Percentiles rank a stretch among this genome's conserved stretches.
These are phyloP conservation scores for Pogostemon cablin DNA, from an alignment of 257 asterid species.

Conservation along the genomic window DNA sequence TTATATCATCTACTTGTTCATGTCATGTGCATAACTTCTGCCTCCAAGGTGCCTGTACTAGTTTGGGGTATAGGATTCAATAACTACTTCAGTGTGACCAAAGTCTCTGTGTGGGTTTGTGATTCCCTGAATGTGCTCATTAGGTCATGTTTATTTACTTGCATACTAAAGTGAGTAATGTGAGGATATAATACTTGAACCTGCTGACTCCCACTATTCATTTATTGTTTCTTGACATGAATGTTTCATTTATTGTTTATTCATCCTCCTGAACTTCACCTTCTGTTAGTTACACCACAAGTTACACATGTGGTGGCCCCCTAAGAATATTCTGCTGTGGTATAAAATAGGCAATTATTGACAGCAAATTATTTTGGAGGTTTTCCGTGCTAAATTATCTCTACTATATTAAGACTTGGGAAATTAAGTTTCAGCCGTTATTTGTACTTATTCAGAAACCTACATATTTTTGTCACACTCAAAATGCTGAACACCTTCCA, in stretches of 20 bases:
- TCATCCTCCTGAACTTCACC: not conserved
- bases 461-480: conserved; percentile 9
- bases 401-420: conserved; percentile 5
- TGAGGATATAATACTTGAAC: not conserved
- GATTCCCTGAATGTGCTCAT: conserved; percentile 4
- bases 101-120: not conserved
- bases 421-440: not conserved
- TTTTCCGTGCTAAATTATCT: conserved; percentile 18
- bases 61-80: not conserved
- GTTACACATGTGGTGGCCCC: too few relatives aligned
- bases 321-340: not conserved
- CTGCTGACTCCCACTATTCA: not conserved
- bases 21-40: conserved; percentile 9
- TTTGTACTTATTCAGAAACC: conserved; percentile 10
- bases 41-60: not conserved
- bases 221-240: not conserved
- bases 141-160: conserved; percentile 4
- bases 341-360: not conserved
- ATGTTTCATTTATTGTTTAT: not conserved
- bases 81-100: not conserved
- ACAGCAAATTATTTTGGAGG: conserved; percentile 5
- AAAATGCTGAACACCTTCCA: conserved; percentile 27
- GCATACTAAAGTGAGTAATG: not conserved
- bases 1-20: conserved; percentile 2
- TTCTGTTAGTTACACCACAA: not conserved